These are phyloP conservation scores for Sporothrix pallida DNA, from an alignment of 2,329 filamentous ascomycete genomes.

Conservation along the genomic window DNA sequence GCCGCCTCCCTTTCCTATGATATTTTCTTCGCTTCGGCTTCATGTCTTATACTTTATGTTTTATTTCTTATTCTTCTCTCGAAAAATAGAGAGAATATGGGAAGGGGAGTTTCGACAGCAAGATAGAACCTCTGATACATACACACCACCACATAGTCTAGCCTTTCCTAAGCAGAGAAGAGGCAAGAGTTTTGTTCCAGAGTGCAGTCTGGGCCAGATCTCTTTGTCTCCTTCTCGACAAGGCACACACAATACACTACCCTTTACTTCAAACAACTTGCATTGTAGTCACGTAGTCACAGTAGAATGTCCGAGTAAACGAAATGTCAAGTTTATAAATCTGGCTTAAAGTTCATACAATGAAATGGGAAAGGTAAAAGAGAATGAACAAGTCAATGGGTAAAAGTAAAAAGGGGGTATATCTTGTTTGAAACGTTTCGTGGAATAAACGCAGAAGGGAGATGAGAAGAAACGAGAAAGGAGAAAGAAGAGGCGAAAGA, in stretches of 20 bases:
- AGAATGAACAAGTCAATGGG: no score
- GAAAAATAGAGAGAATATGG: not conserved
- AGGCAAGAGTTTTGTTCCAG: not conserved
- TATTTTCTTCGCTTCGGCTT: not conserved
- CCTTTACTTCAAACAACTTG: not conserved
- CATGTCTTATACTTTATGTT: constrained; percentile 21
- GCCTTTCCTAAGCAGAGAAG: not conserved
- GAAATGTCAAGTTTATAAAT: not conserved
- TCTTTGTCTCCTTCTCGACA: not conserved
- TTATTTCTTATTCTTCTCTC: constrained; percentile 5
- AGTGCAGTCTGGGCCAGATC: constrained; percentile 33
- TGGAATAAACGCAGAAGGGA: not conserved
- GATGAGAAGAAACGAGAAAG: not conserved
- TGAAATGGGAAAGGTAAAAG: not conserved
- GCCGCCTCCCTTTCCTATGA: not conserved
- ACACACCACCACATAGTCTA: not conserved
- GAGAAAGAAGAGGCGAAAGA: not conserved
- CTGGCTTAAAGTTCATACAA: not conserved
- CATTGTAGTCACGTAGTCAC: not conserved
- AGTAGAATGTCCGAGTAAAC: not conserved
- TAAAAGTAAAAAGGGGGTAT: constrained; percentile 25
- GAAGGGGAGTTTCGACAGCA: not conserved
- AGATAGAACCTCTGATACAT: constrained; percentile 21
- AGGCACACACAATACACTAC: constrained; percentile 6
- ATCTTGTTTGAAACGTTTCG: constrained; percentile 13